These are phyloP conservation scores for Hippophae rhamnoides DNA, from an alignment of 306 rosid genomes.

Conservation along the genomic window DNA sequence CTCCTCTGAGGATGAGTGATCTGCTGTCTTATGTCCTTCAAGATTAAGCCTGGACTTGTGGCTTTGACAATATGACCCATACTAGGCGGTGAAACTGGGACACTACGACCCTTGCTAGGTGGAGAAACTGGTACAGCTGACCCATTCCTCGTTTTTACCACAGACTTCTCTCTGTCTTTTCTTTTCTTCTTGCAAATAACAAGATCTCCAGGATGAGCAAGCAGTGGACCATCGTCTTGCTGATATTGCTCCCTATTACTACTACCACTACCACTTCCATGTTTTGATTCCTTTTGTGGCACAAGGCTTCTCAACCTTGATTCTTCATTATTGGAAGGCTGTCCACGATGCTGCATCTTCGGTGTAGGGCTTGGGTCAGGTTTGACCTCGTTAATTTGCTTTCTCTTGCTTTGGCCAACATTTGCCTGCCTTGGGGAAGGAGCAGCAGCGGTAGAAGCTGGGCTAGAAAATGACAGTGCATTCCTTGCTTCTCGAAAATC, in stretches of 20 bases:
- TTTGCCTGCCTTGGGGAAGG: slow-evolving; percentile 44
- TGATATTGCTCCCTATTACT: slow-evolving; percentile 50
- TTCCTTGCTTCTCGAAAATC: slow-evolving; percentile 71
- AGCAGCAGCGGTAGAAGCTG: slow-evolving; percentile 23
- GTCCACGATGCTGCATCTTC: slow-evolving; percentile 46
- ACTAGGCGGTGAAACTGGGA: slow-evolving; percentile 69
- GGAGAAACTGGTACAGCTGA: slow-evolving; percentile 71
- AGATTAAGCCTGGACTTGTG: slow-evolving; percentile 43
- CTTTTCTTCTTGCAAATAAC: slow-evolving; percentile 96
- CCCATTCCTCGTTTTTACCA: slow-evolving; percentile 50
- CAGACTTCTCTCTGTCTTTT: slow-evolving; percentile 68
- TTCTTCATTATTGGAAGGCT: slow-evolving; percentile 35
- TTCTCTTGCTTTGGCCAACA: slow-evolving; percentile 53
- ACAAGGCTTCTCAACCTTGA: slow-evolving; percentile 46
- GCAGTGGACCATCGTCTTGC: slow-evolving; percentile 51
- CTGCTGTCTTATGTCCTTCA: slow-evolving; percentile 53
- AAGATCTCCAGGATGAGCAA: slow-evolving; percentile 80
- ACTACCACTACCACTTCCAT: slow-evolving; percentile 45
- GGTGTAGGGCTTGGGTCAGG: slow-evolving; percentile 38
- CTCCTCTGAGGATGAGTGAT: slow-evolving; percentile 46
- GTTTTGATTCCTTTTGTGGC: slow-evolving; percentile 55
- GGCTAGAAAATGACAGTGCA: slow-evolving; percentile 53
- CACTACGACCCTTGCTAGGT: slow-evolving; percentile 41
- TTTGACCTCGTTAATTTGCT: slow-evolving; percentile 42
- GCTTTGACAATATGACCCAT: slow-evolving; percentile 48